Evolutionary conservation across 345 rosid genomes (phyloP), one percentile per base, ranked within the genome.

Genomic region (Salix brachista): DNA sequence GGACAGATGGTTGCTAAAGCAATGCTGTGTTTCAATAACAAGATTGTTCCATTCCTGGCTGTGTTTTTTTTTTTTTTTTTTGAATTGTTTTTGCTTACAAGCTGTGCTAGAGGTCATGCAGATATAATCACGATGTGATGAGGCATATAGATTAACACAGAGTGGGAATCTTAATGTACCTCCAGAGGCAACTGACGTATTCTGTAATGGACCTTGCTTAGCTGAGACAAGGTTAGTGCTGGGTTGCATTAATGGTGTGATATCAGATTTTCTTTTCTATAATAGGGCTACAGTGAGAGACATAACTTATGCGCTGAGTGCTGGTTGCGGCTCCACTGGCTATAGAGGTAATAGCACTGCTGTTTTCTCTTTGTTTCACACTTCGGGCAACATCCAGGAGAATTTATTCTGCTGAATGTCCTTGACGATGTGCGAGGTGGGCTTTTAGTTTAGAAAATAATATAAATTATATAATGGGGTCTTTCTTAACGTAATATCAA

Each of bases 141-240:
- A 86, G 44, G 86, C 80, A 9, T 88, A 79, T 46, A 85, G 89
- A 79, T 71, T 89, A 79, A 82, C 83, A 10, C 81, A 69, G 72
- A 72, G 85, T 81, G 91, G 93, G 48, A 80, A 87, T 71, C 67
- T 88, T 50, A 85, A 85, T 25, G 85, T 88, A 18, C 91, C 88
- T 56, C 81, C 44, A 8, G 86, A 81, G 54, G 89, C 87, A 9
- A 87, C 86, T 26, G 85, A 87, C 2, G 37, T 58, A 10, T 88
- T 87, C 87, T 88, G 93, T 71, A 69, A 70, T 0, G 90, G 90
- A 64, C 90, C 93, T 75, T 91, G 93, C 72, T 25, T 83, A 2
- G 79, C 72, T 0, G 91, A 91, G 84, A 89, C 91, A 28, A 84
- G 82, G 6, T 69, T 71, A 34, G 87, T 88, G 50, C 90, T 88